Evolutionary conservation across 2,329 filamentous ascomycete species (phyloP), one percentile per base, ranked within the genome.

Genomic region (Trichoderma afroharzianum): DNA sequence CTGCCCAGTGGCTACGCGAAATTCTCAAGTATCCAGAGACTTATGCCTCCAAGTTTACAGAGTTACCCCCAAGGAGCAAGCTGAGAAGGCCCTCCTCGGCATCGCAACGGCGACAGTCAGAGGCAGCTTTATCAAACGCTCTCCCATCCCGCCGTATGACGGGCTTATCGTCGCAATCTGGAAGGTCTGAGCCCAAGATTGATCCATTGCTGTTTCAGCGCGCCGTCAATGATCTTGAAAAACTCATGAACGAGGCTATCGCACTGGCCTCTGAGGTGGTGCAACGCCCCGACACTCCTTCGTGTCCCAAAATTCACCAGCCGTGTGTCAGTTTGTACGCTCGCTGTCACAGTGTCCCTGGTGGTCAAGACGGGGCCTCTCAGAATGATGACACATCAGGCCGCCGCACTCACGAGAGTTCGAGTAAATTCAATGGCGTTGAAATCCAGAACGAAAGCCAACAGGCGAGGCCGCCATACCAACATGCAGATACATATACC

Each of bases 221-320:
- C 6, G 80, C 82, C 3, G 78, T 85, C 43, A 78, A 77, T 43
- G 82, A 86, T 71, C 77, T 87, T 30, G 85, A 87, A 72, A 78
- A 81, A 28, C 80, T 87, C 21, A 75, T 87, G 6, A 81, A 79
- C 36, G 85, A 87, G 75, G 84, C 84, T 12, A 74, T 86, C 9
- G 76, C 80, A 2, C 76, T 87, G 55, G 85, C 84, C 12, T 79
- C 82, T 21, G 80, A 83, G 64, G 81, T 79, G 12, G 78, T 82
- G 5, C 80, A 82, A 36, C 76, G 73, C 12, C 78, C 81, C 18
- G 77, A 79, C 43, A 71, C 66, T 33, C 32, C 73, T 43, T 58
- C 67, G 30, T 64, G 63, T 30, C 67, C 71, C 39, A 57, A 73
- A 26, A 21, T 74, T 30, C 71, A 73, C 61, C 74, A 69, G n/a